phyloP scores from a whole-genome alignment of 768 basidiomycete species.

The Suillus plorans region DNA sequence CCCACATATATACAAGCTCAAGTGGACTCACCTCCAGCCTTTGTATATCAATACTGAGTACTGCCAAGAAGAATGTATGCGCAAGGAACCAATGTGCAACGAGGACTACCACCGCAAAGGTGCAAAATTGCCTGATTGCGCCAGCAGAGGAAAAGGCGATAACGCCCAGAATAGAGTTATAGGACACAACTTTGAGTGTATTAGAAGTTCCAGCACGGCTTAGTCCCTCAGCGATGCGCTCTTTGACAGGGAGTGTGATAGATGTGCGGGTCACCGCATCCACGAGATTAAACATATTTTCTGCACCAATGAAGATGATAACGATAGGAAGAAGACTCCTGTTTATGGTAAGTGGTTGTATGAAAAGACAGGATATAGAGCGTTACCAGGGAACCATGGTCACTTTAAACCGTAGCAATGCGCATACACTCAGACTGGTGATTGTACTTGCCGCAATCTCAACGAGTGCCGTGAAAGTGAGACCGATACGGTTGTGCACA shows the following conservation, averaged over 20 bases:
- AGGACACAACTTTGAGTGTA: constrained; percentile 87
- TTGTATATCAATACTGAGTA: constrained; percentile 94
- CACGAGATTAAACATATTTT: constrained; percentile 96
- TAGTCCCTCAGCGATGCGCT: constrained; percentile 90
- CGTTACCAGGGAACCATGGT: constrained; percentile 87
- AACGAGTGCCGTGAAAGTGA: constrained; percentile 91
- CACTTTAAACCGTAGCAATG: constrained; percentile 82
- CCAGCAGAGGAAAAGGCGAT: constrained; percentile 75
- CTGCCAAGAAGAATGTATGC: constrained; percentile 93
- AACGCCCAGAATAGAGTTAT: constrained; percentile 75
- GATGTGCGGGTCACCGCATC: constrained; percentile 84
- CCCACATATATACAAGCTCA: not conserved
- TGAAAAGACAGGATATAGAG: constrained; percentile 7
- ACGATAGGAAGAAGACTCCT: constrained; percentile 92
- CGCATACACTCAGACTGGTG: constrained; percentile 90
- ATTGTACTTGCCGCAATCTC: constrained; percentile 92
- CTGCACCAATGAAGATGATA: constrained; percentile 92
- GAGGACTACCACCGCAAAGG: constrained; percentile 90
- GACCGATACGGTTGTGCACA: constrained; percentile 87
- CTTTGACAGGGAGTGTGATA: constrained; percentile 85
- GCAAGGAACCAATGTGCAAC: constrained; percentile 98
- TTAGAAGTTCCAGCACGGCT: constrained; percentile 88
- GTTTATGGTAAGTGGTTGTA: constrained; percentile 11
- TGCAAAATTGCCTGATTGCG: constrained; percentile 89
- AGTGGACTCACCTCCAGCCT: constrained; percentile 70